Evolutionary conservation across 345 rosid genomes (phyloP).

Genomic region (Firmiana major): DNA sequence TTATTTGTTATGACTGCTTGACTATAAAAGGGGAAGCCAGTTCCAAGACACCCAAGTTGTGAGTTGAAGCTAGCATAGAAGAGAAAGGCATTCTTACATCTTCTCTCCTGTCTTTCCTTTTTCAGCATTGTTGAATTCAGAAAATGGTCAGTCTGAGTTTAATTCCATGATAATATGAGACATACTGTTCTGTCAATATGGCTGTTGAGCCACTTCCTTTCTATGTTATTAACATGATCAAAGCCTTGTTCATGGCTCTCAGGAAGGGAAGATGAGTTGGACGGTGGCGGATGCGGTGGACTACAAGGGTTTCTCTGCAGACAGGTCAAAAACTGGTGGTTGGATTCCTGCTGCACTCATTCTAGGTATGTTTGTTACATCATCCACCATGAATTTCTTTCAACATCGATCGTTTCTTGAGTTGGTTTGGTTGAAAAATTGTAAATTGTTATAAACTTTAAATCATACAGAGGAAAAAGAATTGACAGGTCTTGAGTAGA

Average conservation of each 20-base stretch:
- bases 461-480: background rate
- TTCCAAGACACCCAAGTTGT: constrained; percentile 13
- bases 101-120: constrained; percentile 8
- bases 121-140: constrained; percentile 5
- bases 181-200: background rate
- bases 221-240: background rate
- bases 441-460: background rate
- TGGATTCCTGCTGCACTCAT: constrained; percentile 65
- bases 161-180: background rate
- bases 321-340: constrained; percentile 62
- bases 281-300: constrained; percentile 50
- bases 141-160: constrained; percentile 25
- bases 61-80: constrained; percentile 3
- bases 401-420: background rate
- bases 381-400: background rate
- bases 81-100: background rate
- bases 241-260: background rate
- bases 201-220: background rate
- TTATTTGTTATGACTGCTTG: constrained; percentile 1
- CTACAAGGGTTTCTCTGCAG: constrained; percentile 49
- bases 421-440: background rate
- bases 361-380: constrained; percentile 36
- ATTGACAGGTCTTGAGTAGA: background rate
- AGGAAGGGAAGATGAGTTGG: constrained; percentile 56
- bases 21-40: constrained; percentile 39